Evolutionary conservation across 768 basidiomycete genomes (phyloP), one percentile per base, ranked within the genome.

Genomic region (Russula earlei): DNA sequence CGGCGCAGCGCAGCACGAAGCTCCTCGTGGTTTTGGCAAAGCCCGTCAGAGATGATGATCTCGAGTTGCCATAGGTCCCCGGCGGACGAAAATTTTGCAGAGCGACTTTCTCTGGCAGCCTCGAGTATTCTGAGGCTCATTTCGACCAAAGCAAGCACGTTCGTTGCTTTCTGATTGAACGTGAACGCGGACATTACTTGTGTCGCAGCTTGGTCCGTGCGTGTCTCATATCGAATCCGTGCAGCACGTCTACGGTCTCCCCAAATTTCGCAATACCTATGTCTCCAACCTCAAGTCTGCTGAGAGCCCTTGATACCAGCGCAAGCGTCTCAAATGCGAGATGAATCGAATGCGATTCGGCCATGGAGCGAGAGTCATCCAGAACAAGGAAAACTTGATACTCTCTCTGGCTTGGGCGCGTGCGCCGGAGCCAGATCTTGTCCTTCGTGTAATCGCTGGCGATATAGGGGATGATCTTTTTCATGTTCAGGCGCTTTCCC

Each of bases 371-470:
- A 4, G 93, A 97, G 73, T 98, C 96, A 66, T 98, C 96, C 47
- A 99, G 79, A 10, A 92, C 87, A 54, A 99, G 78, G 38, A 98
- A 79, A 2, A 99, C 83, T 66, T 99, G 95, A 69, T 98, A 98
- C 67, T 96, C 94, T 46, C 96, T 80, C 64, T 89, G 84, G 67
- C 90, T 92, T 5, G 96, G 95, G 48, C 87, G 84, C 4, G 94
- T 96, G 20, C 96, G 81, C 24, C 95, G 85, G 34, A 98, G 75
- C 96, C 96, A 99, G 61, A 98, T 98, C 72, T 94, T 94, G 77
- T 99, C 95, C 69, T 98, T 98, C 49, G 94, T 98, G 75, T 91
- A 99, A 72, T 99, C 96, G 71, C 87, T 91, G 34, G 96, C 95
- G 58, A 99, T 94, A 75, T 95, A 98, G 3, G 89, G 83, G 58